Conservation (phyloP, 2,329 filamentous ascomycete genomes). For the Alternaria arborescens region DNA sequence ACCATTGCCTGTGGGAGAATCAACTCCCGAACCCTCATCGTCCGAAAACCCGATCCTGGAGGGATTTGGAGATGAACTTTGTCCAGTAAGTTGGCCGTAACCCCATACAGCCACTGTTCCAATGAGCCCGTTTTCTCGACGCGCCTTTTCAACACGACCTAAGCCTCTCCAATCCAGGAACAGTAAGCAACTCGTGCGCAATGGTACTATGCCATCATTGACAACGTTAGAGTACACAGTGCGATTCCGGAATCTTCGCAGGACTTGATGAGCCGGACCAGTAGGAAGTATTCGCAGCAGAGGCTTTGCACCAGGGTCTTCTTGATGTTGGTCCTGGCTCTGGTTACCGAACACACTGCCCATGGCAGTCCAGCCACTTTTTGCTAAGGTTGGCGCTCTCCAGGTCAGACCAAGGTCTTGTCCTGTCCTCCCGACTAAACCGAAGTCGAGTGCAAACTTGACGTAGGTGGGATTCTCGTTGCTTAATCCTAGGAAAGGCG, state of each 20-base stretch:
- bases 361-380: constrained; percentile 87
- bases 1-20: constrained; percentile 45
- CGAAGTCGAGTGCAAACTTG: constrained; percentile 95
- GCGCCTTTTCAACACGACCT: constrained; percentile 91
- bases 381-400: constrained; percentile 84
- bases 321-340: constrained; percentile 59
- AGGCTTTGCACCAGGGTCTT: constrained; percentile 85
- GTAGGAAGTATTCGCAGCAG: constrained; percentile 88
- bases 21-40: constrained; percentile 37
- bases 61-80: constrained; percentile 69
- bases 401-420: constrained; percentile 95
- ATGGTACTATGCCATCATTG: constrained; percentile 94
- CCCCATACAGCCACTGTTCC: constrained; percentile 94
- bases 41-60: constrained; percentile 46
- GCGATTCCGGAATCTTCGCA: constrained; percentile 87
- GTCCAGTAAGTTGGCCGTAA: constrained; percentile 87
- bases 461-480: constrained; percentile 98
- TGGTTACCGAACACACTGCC: constrained; percentile 80
- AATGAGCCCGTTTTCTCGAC: constrained; percentile 88
- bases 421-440: constrained; percentile 92
- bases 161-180: constrained; percentile 97
- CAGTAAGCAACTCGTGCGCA: constrained; percentile 93
- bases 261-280: constrained; percentile 85
- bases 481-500: constrained; percentile 88
- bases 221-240: constrained; percentile 97